Percentiles rank a stretch among this genome's conserved stretches.
Conservation (phyloP, 192 early-diverging fungal genomes). For the Gamsiella multidivaricata region DNA sequence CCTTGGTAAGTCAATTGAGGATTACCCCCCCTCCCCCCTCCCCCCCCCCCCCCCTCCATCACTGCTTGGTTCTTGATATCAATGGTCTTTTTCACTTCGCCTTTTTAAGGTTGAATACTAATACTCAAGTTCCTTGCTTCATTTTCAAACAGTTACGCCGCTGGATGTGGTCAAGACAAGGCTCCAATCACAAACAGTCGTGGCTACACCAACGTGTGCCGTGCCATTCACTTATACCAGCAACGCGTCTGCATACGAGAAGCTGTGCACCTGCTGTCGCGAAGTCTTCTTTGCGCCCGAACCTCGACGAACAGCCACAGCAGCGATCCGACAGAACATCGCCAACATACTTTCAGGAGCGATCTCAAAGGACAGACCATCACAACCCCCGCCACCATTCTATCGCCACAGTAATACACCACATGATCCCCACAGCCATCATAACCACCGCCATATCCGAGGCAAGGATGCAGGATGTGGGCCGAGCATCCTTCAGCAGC, state of each 20-base stretch:
- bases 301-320: not conserved
- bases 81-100: slow-evolving; percentile 1
- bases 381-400: not conserved
- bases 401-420: not conserved
- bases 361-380: not conserved
- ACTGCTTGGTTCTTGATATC: not conserved
- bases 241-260: slow-evolving; percentile 52
- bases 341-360: slow-evolving; percentile 33
- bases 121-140: too few relatives aligned
- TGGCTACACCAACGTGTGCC: slow-evolving; percentile 39
- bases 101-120: too few relatives aligned
- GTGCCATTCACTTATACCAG: slow-evolving; percentile 39
- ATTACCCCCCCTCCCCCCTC: not conserved
- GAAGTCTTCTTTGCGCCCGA: slow-evolving; percentile 55
- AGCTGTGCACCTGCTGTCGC: slow-evolving; percentile 55
- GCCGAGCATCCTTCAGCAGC: slow-evolving; percentile 38
- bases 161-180: slow-evolving; percentile 92
- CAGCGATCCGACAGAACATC: slow-evolving; percentile 43
- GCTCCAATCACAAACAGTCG: slow-evolving; percentile 72
- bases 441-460: slow-evolving; percentile 28
- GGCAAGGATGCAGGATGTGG: slow-evolving; percentile 23
- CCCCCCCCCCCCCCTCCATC: not conserved
- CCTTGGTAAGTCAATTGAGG: slow-evolving; percentile 74
- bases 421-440: slow-evolving; percentile 6
- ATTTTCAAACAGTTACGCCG: slow-evolving; percentile 76